Base-by-base conservation (phyloP, 495 filamentous ascomycete species). In the Lophiostoma macrostomum region DNA sequence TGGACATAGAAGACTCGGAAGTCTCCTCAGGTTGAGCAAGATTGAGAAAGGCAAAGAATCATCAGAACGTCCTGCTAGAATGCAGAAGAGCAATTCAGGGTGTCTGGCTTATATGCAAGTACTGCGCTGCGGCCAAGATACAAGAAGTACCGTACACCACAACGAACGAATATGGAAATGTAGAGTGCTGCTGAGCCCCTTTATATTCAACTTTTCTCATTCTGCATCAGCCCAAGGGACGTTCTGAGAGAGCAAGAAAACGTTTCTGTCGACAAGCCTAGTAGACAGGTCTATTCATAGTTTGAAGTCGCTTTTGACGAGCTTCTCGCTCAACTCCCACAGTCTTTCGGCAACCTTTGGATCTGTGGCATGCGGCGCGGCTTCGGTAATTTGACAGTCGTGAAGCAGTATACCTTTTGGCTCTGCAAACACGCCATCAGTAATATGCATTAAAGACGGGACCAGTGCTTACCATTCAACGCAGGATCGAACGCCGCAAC, bases 401-500 rank as follows among this genome's bases (percentile, higher is more conserved):
- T 56, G 46, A 11, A 63, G 28, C 1, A 54, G 19, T 4, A 63
- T 27, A 8, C 60, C 55, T 19, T 50, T 35, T 5, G 54, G 48
- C 6, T 57, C 53, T 58, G 30, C 23, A 28, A 14, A 20, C 2
- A 25, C 13, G 13, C 28, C 5, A 5, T 34, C 39, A 42, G 14
- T 19, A 23, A 20, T 38, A 20, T 19, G 3, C 20, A 30, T 29
- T 18, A 34, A 11, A 25, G 10, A 23, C 4, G 40, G 1, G 14
- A 22, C 14, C 10, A 11, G 3, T 37, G 45, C 53, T 31, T 41
- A 58, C 55, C 37, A 32, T 50, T 55, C 14, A 63, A 22, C 10
- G 41, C 44, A 11, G 60, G 60, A 53, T 63, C 60, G 28, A 63
- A 51, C n/a, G 60, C 60, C 16, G 55, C 60, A n/a, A 63, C 60